Base-by-base conservation (phyloP, 1,284 basidiomycete genomes). In the Trichosporon asahii region DNA sequence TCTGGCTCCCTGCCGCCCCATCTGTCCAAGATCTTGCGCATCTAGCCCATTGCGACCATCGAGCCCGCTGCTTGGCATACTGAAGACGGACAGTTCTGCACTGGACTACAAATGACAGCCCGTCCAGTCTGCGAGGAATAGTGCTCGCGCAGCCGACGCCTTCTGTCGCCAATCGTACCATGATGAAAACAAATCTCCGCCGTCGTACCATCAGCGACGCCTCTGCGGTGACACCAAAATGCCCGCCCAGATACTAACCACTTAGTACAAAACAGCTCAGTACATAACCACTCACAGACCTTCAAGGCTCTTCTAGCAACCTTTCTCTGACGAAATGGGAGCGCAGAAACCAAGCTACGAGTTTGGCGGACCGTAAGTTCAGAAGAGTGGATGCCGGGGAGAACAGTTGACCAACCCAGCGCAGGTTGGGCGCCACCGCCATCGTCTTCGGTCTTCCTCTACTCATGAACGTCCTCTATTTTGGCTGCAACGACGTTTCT, bases 301-400 rank as follows among this genome's bases (percentile, higher is more conserved):
- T 18, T n/a, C 18, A 11, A 53, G 21, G 3, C 8, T 8, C 12
- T 21, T 6, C 21, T 21, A 25, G 23, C n/a, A 25, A 53, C 21
- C 6, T 18, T 23, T 2, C 8, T 1, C n/a, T 53, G 11, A n/a
- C 46, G 49, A 12, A 55, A 67, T 67, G 66, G 27, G 15, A 35
- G 15, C 3, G 1, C 23, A 44, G 18, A 44, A 49, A 40, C 57
- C 60, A 27, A 37, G 31, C 7, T 68, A 64, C 25, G 67, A 68
- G 67, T 68, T 68, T 15, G 67, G 67, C 3, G 67, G 67, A 21
- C 67, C 67, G 67, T 68, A 49, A 21, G 66, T 67, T 40, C 1
- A 44, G 18, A 9, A 2, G 2, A 23, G 2, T 12, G 14, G 60
- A 2, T 29, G 18, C 15, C 8, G 5, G 1, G 4, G 18, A n/a